Percentiles rank a stretch among this genome's conserved stretches.
Conservation (phyloP, 2,329 filamentous ascomycete species). For the Stachybotrys chlorohalonatus region DNA sequence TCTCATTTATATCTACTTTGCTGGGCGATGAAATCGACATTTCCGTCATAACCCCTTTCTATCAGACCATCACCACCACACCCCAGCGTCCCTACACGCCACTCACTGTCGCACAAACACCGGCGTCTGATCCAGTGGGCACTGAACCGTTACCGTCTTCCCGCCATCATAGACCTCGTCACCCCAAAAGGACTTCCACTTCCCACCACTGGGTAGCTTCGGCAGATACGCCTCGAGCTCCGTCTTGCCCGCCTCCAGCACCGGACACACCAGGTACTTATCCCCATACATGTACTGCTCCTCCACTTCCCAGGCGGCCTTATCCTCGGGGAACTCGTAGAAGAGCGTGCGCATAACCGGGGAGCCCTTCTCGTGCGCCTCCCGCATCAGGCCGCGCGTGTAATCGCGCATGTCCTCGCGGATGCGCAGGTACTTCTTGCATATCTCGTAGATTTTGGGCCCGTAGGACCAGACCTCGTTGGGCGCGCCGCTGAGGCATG, state of each 20-base stretch:
- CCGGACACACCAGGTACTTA: constrained; percentile 36
- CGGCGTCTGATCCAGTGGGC: constrained; percentile 7
- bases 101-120: constrained; percentile 4
- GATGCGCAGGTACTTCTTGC: constrained; percentile 47
- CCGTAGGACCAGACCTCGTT: constrained; percentile 64
- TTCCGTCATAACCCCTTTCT: no score
- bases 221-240: constrained; percentile 4
- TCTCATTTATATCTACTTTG: no score
- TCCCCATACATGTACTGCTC: constrained; percentile 56
- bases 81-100: not conserved
- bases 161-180: constrained; percentile 3
- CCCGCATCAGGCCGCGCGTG: constrained; percentile 46
- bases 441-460: constrained; percentile 49
- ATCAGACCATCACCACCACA: not conserved
- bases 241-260: constrained; percentile 4
- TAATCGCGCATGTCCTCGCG: constrained; percentile 51
- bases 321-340: constrained; percentile 52
- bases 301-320: constrained; percentile 44
- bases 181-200: constrained; percentile 5
- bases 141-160: constrained; percentile 1
- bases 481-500: constrained; percentile 38
- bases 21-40: constrained; percentile 36
- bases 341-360: constrained; percentile 56
- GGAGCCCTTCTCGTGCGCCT: constrained; percentile 49
- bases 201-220: constrained; percentile 1